Conservation (phyloP, 1,139 yeast genomes). For the Pichia cactophila region DNA sequence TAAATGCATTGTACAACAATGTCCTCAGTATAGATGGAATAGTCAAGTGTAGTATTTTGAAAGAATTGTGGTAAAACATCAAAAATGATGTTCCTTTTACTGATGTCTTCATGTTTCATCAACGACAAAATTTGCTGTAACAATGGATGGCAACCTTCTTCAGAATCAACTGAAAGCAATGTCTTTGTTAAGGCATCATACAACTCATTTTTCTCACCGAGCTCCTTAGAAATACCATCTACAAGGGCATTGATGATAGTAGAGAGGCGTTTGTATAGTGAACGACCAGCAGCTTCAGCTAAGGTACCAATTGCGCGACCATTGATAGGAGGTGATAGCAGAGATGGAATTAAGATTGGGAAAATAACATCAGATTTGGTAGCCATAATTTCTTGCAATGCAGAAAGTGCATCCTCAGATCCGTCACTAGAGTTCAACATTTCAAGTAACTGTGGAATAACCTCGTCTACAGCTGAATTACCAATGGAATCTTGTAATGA, state of each 20-base stretch:
- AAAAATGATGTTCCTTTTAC: constrained; percentile 59
- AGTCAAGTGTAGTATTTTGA: constrained; percentile 56
- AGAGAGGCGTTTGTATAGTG: constrained; percentile 66
- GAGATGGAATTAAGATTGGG: constrained; percentile 87
- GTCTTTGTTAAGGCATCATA: constrained; percentile 55
- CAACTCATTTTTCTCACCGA: constrained; percentile 38
- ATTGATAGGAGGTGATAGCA: constrained; percentile 77
- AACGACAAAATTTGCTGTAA: constrained; percentile 73
- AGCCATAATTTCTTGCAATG: constrained; percentile 88
- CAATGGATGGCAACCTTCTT: constrained; percentile 78
- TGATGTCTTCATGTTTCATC: constrained; percentile 68
- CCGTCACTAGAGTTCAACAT: constrained; percentile 55
- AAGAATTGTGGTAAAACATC: constrained; percentile 70
- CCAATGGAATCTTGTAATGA: constrained; percentile 77
- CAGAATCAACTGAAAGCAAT: constrained; percentile 63
- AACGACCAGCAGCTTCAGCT: constrained; percentile 86
- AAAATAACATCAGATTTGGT: constrained; percentile 84
- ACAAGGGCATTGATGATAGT: constrained; percentile 67
- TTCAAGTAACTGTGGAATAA: constrained; percentile 74
- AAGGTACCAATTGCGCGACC: constrained; percentile 83
- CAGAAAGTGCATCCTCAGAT: constrained; percentile 75
- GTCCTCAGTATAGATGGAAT: constrained; percentile 67
- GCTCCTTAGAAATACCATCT: constrained; percentile 43
- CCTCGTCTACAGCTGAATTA: constrained; percentile 76
- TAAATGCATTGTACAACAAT: constrained; percentile 65